Conservation (phyloP, 495 filamentous ascomycete species). For the Articulospora tetracladia region DNA sequence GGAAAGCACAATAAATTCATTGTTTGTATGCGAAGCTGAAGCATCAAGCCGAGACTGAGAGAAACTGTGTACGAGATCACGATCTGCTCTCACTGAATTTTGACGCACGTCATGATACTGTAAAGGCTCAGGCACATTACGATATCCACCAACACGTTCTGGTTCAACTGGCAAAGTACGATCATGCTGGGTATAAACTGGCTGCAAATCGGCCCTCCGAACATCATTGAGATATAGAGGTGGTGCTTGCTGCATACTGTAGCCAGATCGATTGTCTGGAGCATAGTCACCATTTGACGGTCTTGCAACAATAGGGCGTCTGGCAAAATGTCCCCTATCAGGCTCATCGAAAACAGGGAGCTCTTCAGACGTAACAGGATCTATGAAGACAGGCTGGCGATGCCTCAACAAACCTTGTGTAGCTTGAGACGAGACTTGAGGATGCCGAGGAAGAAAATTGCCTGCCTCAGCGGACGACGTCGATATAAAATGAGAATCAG, state of each 20-base stretch:
- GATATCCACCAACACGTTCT: slow-evolving; percentile 4
- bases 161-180: slow-evolving; percentile 8
- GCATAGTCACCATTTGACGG: background rate
- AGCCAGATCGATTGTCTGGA: background rate
- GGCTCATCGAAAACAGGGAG: slow-evolving; percentile 24
- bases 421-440: slow-evolving; percentile 8
- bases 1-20: slow-evolving; percentile 11
- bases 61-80: slow-evolving; percentile 17
- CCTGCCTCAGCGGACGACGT: slow-evolving; percentile 16
- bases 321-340: slow-evolving; percentile 5
- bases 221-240: slow-evolving; percentile 7
- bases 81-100: slow-evolving; percentile 9
- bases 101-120: slow-evolving; percentile 15
- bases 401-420: slow-evolving; percentile 22
- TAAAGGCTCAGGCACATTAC: slow-evolving; percentile 6
- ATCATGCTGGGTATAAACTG: background rate
- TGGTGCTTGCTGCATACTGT: slow-evolving; percentile 9
- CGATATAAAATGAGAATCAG: slow-evolving; percentile 25
- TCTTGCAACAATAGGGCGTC: background rate
- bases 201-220: background rate
- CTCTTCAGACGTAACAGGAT: slow-evolving; percentile 11
- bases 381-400: slow-evolving; percentile 4
- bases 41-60: slow-evolving; percentile 25
- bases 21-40: background rate
- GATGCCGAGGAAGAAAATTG: slow-evolving; percentile 15